Evolutionary conservation across 1,284 basidiomycete species (phyloP), one percentile per base, ranked within the genome.

Genomic region (Afroboletus lepidellus): DNA sequence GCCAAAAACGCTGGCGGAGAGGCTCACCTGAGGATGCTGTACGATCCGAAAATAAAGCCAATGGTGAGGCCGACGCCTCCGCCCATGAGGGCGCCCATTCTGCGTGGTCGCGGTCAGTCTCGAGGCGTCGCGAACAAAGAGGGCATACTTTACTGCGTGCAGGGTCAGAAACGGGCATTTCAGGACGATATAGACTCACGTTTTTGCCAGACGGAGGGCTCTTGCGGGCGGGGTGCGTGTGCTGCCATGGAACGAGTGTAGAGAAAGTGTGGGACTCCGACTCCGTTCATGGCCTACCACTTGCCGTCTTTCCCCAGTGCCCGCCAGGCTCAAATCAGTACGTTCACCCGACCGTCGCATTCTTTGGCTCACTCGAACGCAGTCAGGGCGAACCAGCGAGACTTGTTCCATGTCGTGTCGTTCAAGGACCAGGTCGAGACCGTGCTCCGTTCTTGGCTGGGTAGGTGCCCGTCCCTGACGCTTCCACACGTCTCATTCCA

Each of bases 41-140:
- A 95, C 34, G 87, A 85, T 44, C 93, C 94, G 66, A 97, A 97
- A 58, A 97, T 86, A 74, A 97, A 96, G n/a, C 94, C 94, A 65
- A 96, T 95, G 33, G 93, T 95, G 45, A 95, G 78, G 27, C 94
- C 94, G 53, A 96, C 94, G 60, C 91, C 91, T 58, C 85, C 87
- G 57, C 92, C 92, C 92, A 94, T 94, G 55, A 93, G 72, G 44
- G 90, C 92, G 63, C 92, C 92, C 92, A 95, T 95, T 74, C 92
- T 94, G 43, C 46, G 48, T 55, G 51, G 43, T 53, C 29, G 32
- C 18, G 29, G 54, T 57, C 33, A 63, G 51, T 57, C 48, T 42
- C 42, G 48, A 20, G 34, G 38, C 16, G 20, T 38, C 51, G 36
- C 41, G 38, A 45, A 48, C 39, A 43, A 45, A 43, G 46, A 49